Conservation (phyloP, 2,329 filamentous ascomycete species). For the Periconia sp. region DNA sequence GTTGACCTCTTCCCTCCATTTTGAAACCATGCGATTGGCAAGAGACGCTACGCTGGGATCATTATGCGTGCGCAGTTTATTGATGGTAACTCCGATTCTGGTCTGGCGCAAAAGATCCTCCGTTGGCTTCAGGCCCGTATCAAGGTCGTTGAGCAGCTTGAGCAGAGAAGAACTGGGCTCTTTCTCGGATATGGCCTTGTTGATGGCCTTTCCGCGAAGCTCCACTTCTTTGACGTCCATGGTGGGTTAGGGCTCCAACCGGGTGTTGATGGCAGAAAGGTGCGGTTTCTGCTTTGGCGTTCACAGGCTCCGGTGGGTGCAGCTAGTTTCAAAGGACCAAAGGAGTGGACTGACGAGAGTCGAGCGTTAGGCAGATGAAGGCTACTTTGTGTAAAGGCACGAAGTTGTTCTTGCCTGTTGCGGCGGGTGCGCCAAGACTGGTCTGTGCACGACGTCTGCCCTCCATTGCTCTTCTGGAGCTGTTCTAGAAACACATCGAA, state of each 20-base stretch:
- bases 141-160: slow-evolving; percentile 76
- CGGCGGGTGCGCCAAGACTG: slow-evolving; percentile 13
- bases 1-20: slow-evolving; percentile 84
- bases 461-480: background rate
- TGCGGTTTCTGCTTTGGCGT: no score
- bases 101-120: slow-evolving; percentile 91
- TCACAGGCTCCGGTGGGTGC: no score
- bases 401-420: slow-evolving; percentile 6
- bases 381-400: background rate
- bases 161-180: slow-evolving; percentile 77
- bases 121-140: slow-evolving; percentile 79
- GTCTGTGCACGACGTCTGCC: slow-evolving; percentile 14
- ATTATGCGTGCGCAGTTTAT: slow-evolving; percentile 83
- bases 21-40: slow-evolving; percentile 82
- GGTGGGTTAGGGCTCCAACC: no score
- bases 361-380: background rate
- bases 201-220: slow-evolving; percentile 76
- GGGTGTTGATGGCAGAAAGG: no score
- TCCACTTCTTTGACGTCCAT: slow-evolving; percentile 87
- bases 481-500: slow-evolving; percentile 3
- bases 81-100: slow-evolving; percentile 88
- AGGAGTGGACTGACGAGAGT: slow-evolving; percentile 3
- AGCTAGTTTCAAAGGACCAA: no score
- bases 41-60: slow-evolving; percentile 73
- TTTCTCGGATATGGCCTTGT: slow-evolving; percentile 76